These are phyloP conservation scores for Cryptococcus hybrid DNA, from an alignment of 1,284 basidiomycete species.

Conservation along the genomic window DNA sequence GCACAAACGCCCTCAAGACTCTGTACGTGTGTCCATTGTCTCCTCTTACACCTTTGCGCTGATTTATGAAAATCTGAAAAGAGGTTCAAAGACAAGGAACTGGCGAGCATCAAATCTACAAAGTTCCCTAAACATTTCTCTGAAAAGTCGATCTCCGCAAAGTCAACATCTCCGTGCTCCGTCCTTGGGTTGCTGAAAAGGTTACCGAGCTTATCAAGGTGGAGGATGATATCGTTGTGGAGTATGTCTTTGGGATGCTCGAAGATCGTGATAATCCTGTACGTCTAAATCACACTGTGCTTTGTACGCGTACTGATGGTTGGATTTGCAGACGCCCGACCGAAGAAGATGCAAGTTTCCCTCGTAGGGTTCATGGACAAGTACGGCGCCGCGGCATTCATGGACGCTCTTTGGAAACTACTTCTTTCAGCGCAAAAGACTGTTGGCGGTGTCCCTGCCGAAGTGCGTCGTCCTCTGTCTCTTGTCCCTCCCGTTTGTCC, in stretches of 20 bases:
- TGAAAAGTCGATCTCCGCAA: conserved; percentile 92
- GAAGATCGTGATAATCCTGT: conserved; percentile 84
- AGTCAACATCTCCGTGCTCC: conserved; percentile 71
- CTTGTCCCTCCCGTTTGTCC: neutral
- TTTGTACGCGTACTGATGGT: neutral
- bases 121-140: conserved; percentile 89
- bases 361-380: conserved; percentile 81
- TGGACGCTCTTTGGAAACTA: conserved; percentile 83
- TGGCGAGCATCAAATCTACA: conserved; percentile 78
- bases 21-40: conserved; percentile 17
- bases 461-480: conserved; percentile 41
- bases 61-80: conserved; percentile 1
- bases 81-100: conserved; percentile 94
- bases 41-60: neutral
- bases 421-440: conserved; percentile 87
- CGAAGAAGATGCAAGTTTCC: conserved; percentile 92
- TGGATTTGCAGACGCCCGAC: conserved; percentile 67
- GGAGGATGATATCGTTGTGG: conserved; percentile 95
- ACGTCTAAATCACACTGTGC: conserved; percentile 30
- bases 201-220: conserved; percentile 86
- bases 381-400: conserved; percentile 71
- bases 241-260: conserved; percentile 89
- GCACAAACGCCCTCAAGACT: conserved; percentile 41
- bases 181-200: conserved; percentile 92
- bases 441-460: conserved; percentile 84